Conservation (phyloP, 1,284 basidiomycete species). For the Fereydounia khargensis region DNA sequence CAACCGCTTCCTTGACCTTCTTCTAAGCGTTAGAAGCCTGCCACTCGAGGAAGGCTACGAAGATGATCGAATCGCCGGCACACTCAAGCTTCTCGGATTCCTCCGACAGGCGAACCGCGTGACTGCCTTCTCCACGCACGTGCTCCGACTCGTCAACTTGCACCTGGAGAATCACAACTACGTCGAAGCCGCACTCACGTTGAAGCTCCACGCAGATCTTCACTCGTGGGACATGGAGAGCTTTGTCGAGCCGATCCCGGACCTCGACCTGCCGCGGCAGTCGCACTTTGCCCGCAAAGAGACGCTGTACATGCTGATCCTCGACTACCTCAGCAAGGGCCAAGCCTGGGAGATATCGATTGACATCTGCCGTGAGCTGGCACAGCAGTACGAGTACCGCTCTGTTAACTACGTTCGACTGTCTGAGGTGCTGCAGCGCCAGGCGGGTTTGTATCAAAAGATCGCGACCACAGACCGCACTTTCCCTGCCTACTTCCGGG, state of each 20-base stretch:
- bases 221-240: slow-evolving; percentile 78
- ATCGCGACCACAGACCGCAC: slow-evolving; percentile 43
- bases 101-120: slow-evolving; percentile 49
- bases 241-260: slow-evolving; percentile 65
- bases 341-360: slow-evolving; percentile 94
- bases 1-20: slow-evolving; percentile 88
- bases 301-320: slow-evolving; percentile 56
- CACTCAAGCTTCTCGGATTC: slow-evolving; percentile 64
- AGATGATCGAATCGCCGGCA: slow-evolving; percentile 90
- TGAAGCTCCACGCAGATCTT: slow-evolving; percentile 82
- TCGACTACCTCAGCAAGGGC: slow-evolving; percentile 67
- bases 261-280: slow-evolving; percentile 80
- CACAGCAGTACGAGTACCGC: slow-evolving; percentile 46
- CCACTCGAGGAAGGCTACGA: slow-evolving; percentile 50
- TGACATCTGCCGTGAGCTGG: slow-evolving; percentile 79
- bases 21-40: slow-evolving; percentile 85
- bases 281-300: slow-evolving; percentile 93
- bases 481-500: slow-evolving; percentile 71
- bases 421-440: slow-evolving; percentile 48
- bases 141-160: slow-evolving; percentile 50
- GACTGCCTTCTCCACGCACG: slow-evolving; percentile 48
- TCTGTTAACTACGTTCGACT: slow-evolving; percentile 61
- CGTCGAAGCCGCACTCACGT: slow-evolving; percentile 84
- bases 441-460: slow-evolving; percentile 48
- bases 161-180: slow-evolving; percentile 83